phyloP scores from a whole-genome alignment of 805 yeast genomes.

The Deakozyma indianensis region DNA sequence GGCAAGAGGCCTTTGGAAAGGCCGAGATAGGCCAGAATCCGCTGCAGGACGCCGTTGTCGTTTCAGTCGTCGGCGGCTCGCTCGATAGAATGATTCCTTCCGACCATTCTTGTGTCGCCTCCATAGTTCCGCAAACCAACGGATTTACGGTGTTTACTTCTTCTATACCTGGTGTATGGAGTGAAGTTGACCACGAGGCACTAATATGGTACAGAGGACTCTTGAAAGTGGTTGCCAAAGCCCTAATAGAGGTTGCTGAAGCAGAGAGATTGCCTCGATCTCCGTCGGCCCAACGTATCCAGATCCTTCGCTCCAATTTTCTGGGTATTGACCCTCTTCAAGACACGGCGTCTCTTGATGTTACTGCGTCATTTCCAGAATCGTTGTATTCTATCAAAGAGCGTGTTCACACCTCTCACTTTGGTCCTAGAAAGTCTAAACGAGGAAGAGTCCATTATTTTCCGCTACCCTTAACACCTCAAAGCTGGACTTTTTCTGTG shows the following conservation, averaged over 20 bases:
- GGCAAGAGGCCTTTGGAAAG: slow-evolving; percentile 45
- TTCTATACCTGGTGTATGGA: slow-evolving; percentile 82
- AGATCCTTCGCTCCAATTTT: neutral
- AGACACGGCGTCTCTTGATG: neutral
- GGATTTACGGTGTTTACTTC: slow-evolving; percentile 76
- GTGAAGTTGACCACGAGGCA: slow-evolving; percentile 83
- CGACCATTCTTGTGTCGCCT: slow-evolving; percentile 64
- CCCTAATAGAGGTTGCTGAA: slow-evolving; percentile 39
- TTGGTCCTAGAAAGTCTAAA: neutral
- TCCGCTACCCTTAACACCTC: neutral
- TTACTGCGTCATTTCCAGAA: neutral
- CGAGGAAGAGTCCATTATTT: neutral
- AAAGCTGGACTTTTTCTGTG: neutral
- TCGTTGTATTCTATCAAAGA: neutral
- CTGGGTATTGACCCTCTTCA: neutral
- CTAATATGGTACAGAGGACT: slow-evolving; percentile 90
- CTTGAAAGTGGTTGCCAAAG: slow-evolving; percentile 41
- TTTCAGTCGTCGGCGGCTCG: slow-evolving; percentile 80
- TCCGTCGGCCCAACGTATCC: neutral
- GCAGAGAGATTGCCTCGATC: neutral
- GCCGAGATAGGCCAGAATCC: slow-evolving; percentile 27
- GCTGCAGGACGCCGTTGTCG: slow-evolving; percentile 41
- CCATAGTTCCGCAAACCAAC: slow-evolving; percentile 51
- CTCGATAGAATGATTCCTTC: slow-evolving; percentile 70
- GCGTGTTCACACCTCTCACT: neutral